Conservation (phyloP, 306 rosid genomes). For the Ceratonia siliqua region DNA sequence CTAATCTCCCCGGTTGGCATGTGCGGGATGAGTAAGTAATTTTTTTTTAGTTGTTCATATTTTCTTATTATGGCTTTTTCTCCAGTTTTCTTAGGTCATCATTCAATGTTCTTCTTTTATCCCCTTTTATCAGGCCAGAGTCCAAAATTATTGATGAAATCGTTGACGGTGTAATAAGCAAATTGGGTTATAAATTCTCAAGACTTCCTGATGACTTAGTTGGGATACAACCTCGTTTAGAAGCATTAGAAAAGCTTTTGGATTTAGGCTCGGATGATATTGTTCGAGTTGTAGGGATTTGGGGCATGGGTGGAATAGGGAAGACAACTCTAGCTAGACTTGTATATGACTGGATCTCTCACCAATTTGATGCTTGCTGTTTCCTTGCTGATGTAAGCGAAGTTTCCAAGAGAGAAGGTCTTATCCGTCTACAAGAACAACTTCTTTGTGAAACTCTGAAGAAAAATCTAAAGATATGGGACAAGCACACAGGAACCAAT, state of each 20-base stretch:
- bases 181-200: not conserved
- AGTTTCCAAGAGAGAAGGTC: not conserved
- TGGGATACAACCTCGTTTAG: slow-evolving; percentile 9
- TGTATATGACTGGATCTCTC: not conserved
- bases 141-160: not conserved
- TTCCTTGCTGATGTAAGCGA: slow-evolving; percentile 19
- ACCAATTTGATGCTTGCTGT: not conserved
- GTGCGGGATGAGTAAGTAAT: not conserved
- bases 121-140: not conserved
- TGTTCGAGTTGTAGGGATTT: slow-evolving; percentile 30
- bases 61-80: no score
- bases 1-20: slow-evolving; percentile 21
- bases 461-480: not conserved
- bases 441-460: not conserved
- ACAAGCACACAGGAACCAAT: not conserved
- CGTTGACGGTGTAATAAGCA: not conserved
- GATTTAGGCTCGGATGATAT: not conserved
- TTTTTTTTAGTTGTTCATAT: not conserved
- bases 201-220: slow-evolving; percentile 21
- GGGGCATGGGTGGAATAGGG: slow-evolving; percentile 39
- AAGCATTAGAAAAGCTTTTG: slow-evolving; percentile 22
- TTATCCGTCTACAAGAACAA: not conserved
- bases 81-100: not conserved
- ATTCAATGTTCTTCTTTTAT: not conserved
- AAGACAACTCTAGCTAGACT: slow-evolving; percentile 19